phyloP scores from a whole-genome alignment of 139 green algal genomes.

The Penium margaritaceum region DNA sequence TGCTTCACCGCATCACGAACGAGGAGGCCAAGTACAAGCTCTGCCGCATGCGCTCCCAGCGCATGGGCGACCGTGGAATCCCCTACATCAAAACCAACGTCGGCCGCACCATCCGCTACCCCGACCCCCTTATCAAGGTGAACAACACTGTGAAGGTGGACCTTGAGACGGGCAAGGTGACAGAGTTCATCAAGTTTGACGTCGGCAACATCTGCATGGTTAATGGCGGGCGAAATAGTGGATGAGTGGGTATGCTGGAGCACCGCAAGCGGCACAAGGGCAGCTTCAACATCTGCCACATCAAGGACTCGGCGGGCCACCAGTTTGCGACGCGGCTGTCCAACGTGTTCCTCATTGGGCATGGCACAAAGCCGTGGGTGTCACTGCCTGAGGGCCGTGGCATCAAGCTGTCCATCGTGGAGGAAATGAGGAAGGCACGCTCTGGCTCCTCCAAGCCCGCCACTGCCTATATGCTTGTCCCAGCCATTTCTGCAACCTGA shows the following conservation, averaged over 20 bases:
- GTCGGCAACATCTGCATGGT: conserved; percentile 86
- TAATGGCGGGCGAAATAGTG: conserved; percentile 56
- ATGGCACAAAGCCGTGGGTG: conserved; percentile 88
- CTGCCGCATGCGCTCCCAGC: conserved; percentile 70
- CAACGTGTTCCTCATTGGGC: conserved; percentile 97
- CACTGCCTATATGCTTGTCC: no score
- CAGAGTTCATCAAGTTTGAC: conserved; percentile 93
- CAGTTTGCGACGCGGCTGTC: conserved; percentile 81
- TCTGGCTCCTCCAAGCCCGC: neutral
- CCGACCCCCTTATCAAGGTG: conserved; percentile 90
- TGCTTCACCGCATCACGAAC: conserved; percentile 86
- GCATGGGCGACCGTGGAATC: conserved; percentile 79
- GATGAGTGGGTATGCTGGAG: conserved; percentile 55
- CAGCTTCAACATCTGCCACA: conserved; percentile 84
- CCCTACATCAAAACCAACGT: conserved; percentile 91
- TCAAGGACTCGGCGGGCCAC: conserved; percentile 86
- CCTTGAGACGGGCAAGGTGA: conserved; percentile 93
- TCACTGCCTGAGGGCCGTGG: conserved; percentile 97
- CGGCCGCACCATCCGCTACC: conserved; percentile 94
- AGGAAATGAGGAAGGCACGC: conserved; percentile 84
- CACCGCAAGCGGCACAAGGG: conserved; percentile 93
- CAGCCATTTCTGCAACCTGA: no score
- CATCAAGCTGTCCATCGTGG: conserved; percentile 84
- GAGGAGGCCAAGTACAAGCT: conserved; percentile 97
- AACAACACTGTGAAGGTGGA: conserved; percentile 95